Conservation (phyloP, 169 alveolate species). For the Eimeria praecox region DNA sequence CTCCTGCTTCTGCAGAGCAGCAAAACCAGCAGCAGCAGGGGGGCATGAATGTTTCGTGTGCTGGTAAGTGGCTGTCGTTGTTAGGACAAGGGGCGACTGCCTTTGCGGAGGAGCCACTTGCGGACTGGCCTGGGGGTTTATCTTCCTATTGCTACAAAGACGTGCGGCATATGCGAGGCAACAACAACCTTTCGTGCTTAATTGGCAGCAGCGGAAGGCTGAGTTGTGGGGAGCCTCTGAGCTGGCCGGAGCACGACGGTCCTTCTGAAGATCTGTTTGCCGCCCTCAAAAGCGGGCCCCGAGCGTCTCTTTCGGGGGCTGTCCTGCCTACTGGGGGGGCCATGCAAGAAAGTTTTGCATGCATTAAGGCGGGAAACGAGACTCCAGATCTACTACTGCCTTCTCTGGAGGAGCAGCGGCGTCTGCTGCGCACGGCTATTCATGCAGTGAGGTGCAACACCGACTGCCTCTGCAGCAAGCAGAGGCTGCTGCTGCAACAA, state of each 20-base stretch:
- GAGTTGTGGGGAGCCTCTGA: slow-evolving; percentile 34
- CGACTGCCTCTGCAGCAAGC: neutral
- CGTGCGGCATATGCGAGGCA: slow-evolving; percentile 57
- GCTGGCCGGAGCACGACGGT: neutral
- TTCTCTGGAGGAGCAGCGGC: slow-evolving; percentile 51
- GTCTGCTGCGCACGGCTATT: slow-evolving; percentile 33
- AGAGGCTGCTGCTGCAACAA: slow-evolving; percentile 55
- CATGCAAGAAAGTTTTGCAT: slow-evolving; percentile 46
- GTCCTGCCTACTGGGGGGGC: slow-evolving; percentile 62
- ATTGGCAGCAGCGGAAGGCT: slow-evolving; percentile 37
- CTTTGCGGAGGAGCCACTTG: slow-evolving; percentile 1
- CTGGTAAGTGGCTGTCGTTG: slow-evolving; percentile 28
- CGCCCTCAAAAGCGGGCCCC: slow-evolving; percentile 35
- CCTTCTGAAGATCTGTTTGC: slow-evolving; percentile 18
- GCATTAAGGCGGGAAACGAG: slow-evolving; percentile 23
- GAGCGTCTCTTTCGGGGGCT: slow-evolving; percentile 37
- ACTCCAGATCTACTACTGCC: slow-evolving; percentile 49
- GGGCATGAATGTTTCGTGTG: neutral
- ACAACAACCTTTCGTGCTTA: neutral
- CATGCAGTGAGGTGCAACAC: slow-evolving; percentile 19
- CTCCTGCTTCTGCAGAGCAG: neutral
- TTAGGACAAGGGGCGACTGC: slow-evolving; percentile 8
- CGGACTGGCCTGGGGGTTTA: slow-evolving; percentile 43
- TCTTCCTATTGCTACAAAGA: slow-evolving; percentile 31
- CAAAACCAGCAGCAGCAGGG: slow-evolving; percentile 19